A percentile compares a stretch with the other conserved stretches of the same genome.
These are phyloP conservation scores for Hemileccinum rubropunctum DNA, from an alignment of 768 basidiomycete genomes.

Conservation along the genomic window DNA sequence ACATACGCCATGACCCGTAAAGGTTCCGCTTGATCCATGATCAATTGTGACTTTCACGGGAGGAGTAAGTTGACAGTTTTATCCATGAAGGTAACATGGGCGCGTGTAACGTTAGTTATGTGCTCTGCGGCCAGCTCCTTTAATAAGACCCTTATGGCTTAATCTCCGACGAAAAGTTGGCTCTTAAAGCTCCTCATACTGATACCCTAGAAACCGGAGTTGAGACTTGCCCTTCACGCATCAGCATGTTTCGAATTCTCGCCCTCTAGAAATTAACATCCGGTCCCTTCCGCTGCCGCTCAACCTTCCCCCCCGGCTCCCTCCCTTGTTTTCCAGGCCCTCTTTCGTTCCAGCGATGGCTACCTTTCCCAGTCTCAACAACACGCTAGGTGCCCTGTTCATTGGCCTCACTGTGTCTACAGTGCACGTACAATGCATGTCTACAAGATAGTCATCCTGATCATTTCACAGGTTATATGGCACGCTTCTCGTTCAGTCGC, in stretches of 20 bases:
- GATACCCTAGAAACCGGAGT: background rate
- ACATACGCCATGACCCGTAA: background rate
- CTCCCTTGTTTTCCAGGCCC: background rate
- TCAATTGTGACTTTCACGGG: background rate
- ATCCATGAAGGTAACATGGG: background rate
- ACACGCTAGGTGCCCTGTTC: conserved; percentile 60
- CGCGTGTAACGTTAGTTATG: conserved; percentile 1
- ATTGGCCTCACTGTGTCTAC: conserved; percentile 55
- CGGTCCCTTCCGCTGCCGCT: background rate
- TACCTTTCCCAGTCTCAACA: conserved; percentile 29
- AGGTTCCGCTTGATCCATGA: background rate
- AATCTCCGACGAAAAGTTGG: conserved; percentile 4
- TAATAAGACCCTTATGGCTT: background rate
- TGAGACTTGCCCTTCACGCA: background rate
- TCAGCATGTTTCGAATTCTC: background rate
- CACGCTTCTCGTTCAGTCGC: conserved; percentile 50
- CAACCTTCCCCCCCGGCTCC: conserved; percentile 1
- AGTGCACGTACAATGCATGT: conserved; percentile 19
- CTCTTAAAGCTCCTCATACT: background rate
- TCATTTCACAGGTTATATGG: conserved; percentile 44
- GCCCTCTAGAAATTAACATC: conserved; percentile 3
- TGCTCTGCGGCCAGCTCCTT: background rate
- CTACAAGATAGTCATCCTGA: conserved; percentile 13
- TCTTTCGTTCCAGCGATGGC: conserved; percentile 13
- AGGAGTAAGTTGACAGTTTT: conserved; percentile 2